These are phyloP conservation scores for Rhodamnia rubescens DNA, from an alignment of 345 rosid genomes.

Conservation along the genomic window DNA sequence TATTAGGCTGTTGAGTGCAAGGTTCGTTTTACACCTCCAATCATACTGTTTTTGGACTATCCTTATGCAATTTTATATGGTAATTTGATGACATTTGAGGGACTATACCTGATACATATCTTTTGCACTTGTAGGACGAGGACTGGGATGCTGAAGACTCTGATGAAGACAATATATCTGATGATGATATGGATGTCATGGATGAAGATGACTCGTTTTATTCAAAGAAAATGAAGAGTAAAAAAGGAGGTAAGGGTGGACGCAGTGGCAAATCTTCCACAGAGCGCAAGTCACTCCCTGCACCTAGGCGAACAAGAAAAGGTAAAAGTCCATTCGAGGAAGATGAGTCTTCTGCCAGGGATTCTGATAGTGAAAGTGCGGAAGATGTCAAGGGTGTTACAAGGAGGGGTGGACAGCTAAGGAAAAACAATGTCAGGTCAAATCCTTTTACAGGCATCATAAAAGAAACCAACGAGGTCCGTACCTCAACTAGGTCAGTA, in stretches of 20 bases:
- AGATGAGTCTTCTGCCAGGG: conserved; percentile 60
- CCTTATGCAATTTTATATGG: not conserved
- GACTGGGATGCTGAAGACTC: conserved; percentile 73
- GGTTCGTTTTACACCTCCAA: not conserved
- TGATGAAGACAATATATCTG: conserved; percentile 57
- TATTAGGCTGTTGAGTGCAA: not conserved
- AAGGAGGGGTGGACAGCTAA: conserved; percentile 49
- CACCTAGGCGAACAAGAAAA: conserved; percentile 43
- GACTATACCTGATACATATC: not conserved
- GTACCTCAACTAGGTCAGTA: conserved; percentile 80
- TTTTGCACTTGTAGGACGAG: conserved; percentile 28
- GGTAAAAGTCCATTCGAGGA: conserved; percentile 60
- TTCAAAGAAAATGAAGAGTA: conserved; percentile 46
- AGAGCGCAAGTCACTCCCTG: conserved; percentile 34
- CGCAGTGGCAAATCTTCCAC: conserved; percentile 31
- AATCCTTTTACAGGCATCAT: conserved; percentile 12
- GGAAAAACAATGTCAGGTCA: conserved; percentile 51
- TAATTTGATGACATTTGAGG: not conserved
- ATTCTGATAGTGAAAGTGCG: conserved; percentile 51
- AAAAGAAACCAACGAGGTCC: conserved; percentile 67
- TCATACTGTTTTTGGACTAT: not conserved
- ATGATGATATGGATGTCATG: conserved; percentile 50
- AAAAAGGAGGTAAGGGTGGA: conserved; percentile 47
- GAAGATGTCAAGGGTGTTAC: conserved; percentile 49
- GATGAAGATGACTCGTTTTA: conserved; percentile 71